These are phyloP conservation scores for Inonotus obliquus DNA, from an alignment of 1,284 basidiomycete genomes.

Conservation along the genomic window DNA sequence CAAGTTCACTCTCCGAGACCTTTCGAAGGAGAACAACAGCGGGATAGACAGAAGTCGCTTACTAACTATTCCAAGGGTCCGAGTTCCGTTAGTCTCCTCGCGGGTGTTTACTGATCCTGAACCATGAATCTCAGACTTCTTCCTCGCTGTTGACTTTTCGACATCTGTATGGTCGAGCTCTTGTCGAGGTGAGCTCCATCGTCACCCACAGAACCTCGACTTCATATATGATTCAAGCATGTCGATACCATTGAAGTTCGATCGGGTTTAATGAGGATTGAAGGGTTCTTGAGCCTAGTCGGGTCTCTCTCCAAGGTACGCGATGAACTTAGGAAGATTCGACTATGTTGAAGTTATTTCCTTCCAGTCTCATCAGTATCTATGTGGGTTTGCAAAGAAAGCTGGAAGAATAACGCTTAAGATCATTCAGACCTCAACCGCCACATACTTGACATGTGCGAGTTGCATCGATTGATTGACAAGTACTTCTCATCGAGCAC, in stretches of 20 bases:
- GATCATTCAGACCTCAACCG: constrained; percentile 62
- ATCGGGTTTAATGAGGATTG: constrained; percentile 48
- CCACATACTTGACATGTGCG: constrained; percentile 64
- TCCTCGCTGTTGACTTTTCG: constrained; percentile 61
- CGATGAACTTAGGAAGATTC: not conserved
- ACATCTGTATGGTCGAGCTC: constrained; percentile 60
- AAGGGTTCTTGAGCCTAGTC: constrained; percentile 79
- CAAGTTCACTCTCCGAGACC: constrained; percentile 64
- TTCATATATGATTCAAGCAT: constrained; percentile 35
- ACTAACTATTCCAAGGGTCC: constrained; percentile 62
- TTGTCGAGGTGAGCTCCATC: constrained; percentile 50
- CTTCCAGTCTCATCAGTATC: constrained; percentile 71
- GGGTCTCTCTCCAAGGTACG: constrained; percentile 70
- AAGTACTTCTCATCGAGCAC: constrained; percentile 59
- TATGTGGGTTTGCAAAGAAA: constrained; percentile 51
- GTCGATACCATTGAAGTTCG: constrained; percentile 58
- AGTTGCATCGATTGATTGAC: constrained; percentile 69
- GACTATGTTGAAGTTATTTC: not conserved
- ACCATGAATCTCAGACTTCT: constrained; percentile 42
- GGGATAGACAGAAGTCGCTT: constrained; percentile 38
- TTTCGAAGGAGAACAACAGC: constrained; percentile 32
- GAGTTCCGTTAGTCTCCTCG: constrained; percentile 14
- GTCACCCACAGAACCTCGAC: not conserved
- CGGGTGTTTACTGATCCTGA: not conserved
- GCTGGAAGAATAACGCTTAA: not conserved